phyloP scores from a whole-genome alignment of 345 rosid species.

The Gossypium anomalum region DNA sequence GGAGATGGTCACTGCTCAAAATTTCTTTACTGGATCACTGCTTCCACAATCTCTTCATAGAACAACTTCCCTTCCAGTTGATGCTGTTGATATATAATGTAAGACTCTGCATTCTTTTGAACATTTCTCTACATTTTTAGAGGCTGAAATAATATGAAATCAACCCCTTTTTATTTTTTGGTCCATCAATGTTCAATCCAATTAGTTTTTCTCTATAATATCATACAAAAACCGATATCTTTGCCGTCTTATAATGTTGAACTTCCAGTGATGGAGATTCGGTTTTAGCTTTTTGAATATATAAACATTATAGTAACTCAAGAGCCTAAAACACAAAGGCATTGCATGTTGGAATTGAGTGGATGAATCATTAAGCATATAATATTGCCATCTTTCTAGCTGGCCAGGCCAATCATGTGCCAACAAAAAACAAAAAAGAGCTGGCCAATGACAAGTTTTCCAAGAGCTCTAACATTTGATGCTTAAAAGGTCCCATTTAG shows the following conservation, averaged over 20 bases:
- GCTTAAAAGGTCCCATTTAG: conserved; percentile 17
- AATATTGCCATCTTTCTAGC: conserved; percentile 10
- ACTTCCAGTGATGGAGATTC: too few species aligned
- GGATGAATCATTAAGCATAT: neutral
- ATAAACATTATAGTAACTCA: neutral
- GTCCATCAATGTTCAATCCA: neutral
- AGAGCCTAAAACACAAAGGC: neutral
- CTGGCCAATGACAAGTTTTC: conserved; percentile 12
- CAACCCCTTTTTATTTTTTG: conserved; percentile 4
- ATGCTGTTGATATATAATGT: conserved; percentile 20
- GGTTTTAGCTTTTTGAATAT: too few species aligned
- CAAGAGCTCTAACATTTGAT: neutral
- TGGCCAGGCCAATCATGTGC: conserved; percentile 20
- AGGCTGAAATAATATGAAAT: conserved; percentile 26
- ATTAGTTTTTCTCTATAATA: too few species aligned
- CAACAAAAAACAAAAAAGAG: neutral
- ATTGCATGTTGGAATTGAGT: neutral
- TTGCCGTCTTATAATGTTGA: too few species aligned
- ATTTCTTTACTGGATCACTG: conserved; percentile 32
- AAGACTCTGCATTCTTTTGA: conserved; percentile 30
- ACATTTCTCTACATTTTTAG: conserved; percentile 15
- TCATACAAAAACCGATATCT: too few species aligned
- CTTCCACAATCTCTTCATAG: conserved; percentile 52
- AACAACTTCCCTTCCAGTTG: conserved; percentile 67
- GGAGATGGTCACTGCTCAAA: conserved; percentile 25